phyloP scores from a whole-genome alignment of 2,329 filamentous ascomycete genomes.

The Alternaria viburni region DNA sequence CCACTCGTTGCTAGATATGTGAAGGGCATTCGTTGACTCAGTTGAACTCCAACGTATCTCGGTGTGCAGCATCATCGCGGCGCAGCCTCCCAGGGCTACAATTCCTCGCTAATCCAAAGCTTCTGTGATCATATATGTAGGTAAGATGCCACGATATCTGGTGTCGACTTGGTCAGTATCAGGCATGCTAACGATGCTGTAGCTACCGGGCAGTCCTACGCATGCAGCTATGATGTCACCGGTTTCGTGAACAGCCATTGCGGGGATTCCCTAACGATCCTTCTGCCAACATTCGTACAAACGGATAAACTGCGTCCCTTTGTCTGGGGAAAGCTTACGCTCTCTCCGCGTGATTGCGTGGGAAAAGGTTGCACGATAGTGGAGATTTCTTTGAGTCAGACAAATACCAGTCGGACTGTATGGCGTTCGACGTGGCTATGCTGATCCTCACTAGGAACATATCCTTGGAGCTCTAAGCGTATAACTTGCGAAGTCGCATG shows the following conservation, averaged over 20 bases:
- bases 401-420: not conserved
- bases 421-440: not conserved
- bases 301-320: not conserved
- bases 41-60: not conserved
- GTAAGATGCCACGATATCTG: not conserved
- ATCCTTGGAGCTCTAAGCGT: not conserved
- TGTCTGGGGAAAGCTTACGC: not conserved
- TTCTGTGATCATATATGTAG: not conserved
- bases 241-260: not conserved
- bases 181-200: not conserved
- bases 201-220: not conserved
- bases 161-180: not conserved
- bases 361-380: not conserved
- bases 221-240: not conserved
- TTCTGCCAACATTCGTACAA: not conserved
- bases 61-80: not conserved
- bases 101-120: not conserved
- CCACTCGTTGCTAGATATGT: not conserved
- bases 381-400: not conserved
- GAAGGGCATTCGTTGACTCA: not conserved
- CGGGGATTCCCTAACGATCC: not conserved
- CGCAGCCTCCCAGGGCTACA: not conserved
- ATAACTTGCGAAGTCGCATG: not conserved
- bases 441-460: not conserved
- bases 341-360: not conserved